These are phyloP conservation scores for Nakaseomyces bracarensis DNA, from an alignment of 1,139 yeast genomes.

Conservation along the genomic window DNA sequence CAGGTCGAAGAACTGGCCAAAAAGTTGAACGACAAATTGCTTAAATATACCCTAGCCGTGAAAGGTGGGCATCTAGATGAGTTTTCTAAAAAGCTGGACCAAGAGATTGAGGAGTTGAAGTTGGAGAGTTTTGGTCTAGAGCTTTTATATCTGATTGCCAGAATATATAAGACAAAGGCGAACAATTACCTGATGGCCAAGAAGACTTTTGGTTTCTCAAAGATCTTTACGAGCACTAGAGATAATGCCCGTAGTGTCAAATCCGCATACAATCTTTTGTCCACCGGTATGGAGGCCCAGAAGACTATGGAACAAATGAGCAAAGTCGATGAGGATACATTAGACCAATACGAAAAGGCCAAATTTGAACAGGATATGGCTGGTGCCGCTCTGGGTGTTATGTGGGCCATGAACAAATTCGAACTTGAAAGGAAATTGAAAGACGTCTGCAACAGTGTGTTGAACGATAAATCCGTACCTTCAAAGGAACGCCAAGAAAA, in stretches of 20 bases:
- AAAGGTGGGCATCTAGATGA: slow-evolving; percentile 32
- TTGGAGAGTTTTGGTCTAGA: slow-evolving; percentile 79
- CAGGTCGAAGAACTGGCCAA: slow-evolving; percentile 47
- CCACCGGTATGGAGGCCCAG: slow-evolving; percentile 70
- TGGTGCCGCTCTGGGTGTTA: slow-evolving; percentile 67
- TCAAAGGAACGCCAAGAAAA: slow-evolving; percentile 46
- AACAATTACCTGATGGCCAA: slow-evolving; percentile 47
- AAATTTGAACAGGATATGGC: slow-evolving; percentile 59
- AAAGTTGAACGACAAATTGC: slow-evolving; percentile 40
- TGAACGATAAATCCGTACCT: slow-evolving; percentile 48
- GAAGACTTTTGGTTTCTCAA: slow-evolving; percentile 60
- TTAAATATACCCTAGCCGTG: slow-evolving; percentile 29
- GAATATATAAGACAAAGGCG: slow-evolving; percentile 55
- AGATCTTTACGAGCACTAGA: slow-evolving; percentile 56
- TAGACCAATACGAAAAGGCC: slow-evolving; percentile 46
- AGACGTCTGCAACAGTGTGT: slow-evolving; percentile 53
- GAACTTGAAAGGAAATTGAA: slow-evolving; percentile 62
- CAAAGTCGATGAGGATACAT: slow-evolving; percentile 43
- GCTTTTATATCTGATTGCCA: slow-evolving; percentile 62
- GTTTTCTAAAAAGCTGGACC: slow-evolving; percentile 38
- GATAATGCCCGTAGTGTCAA: slow-evolving; percentile 67
- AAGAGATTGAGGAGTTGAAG: slow-evolving; percentile 63
- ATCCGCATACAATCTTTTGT: slow-evolving; percentile 58
- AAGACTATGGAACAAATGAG: slow-evolving; percentile 63
- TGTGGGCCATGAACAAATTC: slow-evolving; percentile 72